Conservation (phyloP, 1,139 yeast species). For the Suhomyces bokatorum region DNA sequence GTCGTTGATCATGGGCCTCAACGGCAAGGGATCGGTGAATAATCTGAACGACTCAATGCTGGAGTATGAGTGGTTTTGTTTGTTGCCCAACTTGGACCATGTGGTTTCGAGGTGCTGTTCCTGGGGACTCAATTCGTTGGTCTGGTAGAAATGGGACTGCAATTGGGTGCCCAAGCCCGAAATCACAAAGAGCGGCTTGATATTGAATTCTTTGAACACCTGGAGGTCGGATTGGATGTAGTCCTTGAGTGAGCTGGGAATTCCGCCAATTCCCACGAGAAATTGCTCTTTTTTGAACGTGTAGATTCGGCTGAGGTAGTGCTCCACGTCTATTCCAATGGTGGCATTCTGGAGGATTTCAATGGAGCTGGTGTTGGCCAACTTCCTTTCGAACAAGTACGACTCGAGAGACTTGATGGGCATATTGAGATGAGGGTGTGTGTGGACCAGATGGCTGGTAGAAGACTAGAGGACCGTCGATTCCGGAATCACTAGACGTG, state of each 20-base stretch:
- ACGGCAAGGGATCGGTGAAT: conserved; percentile 46
- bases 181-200: conserved; percentile 77
- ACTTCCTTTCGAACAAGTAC: conserved; percentile 66
- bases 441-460: background rate
- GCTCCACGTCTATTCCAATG: conserved; percentile 83
- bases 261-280: conserved; percentile 80
- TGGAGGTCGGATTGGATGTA: conserved; percentile 63
- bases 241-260: conserved; percentile 64
- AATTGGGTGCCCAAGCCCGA: conserved; percentile 52
- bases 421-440: conserved; percentile 23
- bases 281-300: conserved; percentile 69
- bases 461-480: background rate
- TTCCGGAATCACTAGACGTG: background rate
- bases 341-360: conserved; percentile 67
- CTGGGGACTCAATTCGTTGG: conserved; percentile 43
- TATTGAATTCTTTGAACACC: conserved; percentile 58
- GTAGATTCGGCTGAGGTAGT: conserved; percentile 65
- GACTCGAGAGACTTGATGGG: conserved; percentile 72
- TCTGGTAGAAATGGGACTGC: conserved; percentile 29
- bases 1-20: conserved; percentile 54
- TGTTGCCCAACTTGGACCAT: conserved; percentile 44
- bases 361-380: conserved; percentile 63
- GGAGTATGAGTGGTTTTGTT: conserved; percentile 29
- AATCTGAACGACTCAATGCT: conserved; percentile 46
- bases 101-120: conserved; percentile 49